Evolutionary conservation across 306 rosid species (phyloP), one percentile per base, ranked within the genome.

Genomic region (Aeschynomene evenia): DNA sequence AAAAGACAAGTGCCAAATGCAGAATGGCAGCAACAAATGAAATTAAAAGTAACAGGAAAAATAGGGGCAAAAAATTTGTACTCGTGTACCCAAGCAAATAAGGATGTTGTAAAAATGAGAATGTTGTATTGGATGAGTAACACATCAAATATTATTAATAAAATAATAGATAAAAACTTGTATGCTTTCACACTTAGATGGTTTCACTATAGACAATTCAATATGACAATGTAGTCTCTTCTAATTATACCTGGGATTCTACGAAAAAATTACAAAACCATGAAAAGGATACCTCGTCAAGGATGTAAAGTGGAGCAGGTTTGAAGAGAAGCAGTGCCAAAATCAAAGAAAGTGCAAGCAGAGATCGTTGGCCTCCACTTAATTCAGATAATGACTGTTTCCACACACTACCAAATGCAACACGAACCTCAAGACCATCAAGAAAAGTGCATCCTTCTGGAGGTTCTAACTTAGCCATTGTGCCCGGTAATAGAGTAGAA

Each of bases 331-430:
- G 97, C 82, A 94, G 83, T 13, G 98, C 97, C 77, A 94, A 80
- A 74, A 94, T 94, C 52, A 94, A 81, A 66, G 97, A 90, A 63
- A 94, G 96, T 64, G 98, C 98, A 51, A 94, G 96, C 72, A 94
- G 85, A 50, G 98, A 94, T 79, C 98, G 89, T 80, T 94, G 98
- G 46, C 98, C 98, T 64, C 98, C 98, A 82, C 98, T 94, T 52
- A 94, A 76, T 80, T 94, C 98, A 21, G 98, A 94, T 75, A 94
- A 85, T 14, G 98, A 88, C 83, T 94, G 98, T 82, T 90, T 94
- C 98, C 98, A 94, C 58, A 90, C 97, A 74, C 92, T 70, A 59
- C 98, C 98, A 85, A 94, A 94, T 68, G 97, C 98, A 68, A 94
- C 98, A 34, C 89, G 88, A 68, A 94, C 98, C 87, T 94, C 98